Evolutionary conservation across 805 yeast genomes (phyloP).

Genomic region (Starmerella geochares): DNA sequence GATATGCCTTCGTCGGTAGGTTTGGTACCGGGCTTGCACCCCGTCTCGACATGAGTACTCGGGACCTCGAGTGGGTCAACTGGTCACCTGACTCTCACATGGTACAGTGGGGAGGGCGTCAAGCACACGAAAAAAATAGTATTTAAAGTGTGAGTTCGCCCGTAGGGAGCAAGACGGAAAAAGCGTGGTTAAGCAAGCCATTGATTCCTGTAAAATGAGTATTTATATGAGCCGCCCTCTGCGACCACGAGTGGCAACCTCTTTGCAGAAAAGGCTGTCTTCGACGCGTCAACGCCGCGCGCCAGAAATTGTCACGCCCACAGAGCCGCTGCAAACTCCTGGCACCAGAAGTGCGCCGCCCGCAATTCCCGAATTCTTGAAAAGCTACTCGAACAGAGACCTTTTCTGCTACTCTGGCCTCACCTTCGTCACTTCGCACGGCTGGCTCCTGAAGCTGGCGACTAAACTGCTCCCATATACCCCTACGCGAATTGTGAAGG

Average conservation of each 20-base stretch:
- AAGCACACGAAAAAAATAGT: not conserved
- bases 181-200: conserved; percentile 1
- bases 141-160: not conserved
- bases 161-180: not conserved
- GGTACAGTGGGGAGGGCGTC: not conserved
- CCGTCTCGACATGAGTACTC: not conserved
- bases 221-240: not conserved
- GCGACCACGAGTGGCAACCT: not conserved
- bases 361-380: conserved; percentile 24
- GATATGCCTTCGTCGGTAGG: not conserved
- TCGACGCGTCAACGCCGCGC: conserved; percentile 25
- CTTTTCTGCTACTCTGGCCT: conserved; percentile 29
- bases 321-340: not conserved
- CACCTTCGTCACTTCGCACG: conserved; percentile 31
- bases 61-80: not conserved
- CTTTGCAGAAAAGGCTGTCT: conserved; percentile 11
- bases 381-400: conserved; percentile 25
- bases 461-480: conserved; percentile 31
- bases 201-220: not conserved
- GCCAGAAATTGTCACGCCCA: conserved; percentile 19
- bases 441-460: conserved; percentile 28
- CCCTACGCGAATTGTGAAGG: conserved; percentile 61
- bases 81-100: not conserved
- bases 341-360: not conserved
- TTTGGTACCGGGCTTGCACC: not conserved